phyloP scores from a whole-genome alignment of 257 asterid species.

The Forsythia suspensa region DNA sequence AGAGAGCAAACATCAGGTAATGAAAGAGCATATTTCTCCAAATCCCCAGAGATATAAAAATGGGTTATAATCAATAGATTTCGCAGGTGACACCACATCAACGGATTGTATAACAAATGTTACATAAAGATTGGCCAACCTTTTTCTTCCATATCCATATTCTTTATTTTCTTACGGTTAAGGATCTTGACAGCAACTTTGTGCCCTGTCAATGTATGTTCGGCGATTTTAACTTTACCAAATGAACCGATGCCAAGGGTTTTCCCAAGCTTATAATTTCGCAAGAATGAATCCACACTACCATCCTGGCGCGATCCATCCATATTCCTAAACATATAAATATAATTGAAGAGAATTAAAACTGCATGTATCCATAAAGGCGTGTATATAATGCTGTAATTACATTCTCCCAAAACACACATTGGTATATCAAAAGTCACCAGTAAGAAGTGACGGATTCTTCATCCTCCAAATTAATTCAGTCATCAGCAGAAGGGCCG shows the following conservation, averaged over 20 bases:
- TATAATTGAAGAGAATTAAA: conserved; percentile 4
- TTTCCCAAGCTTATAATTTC: conserved; percentile 55
- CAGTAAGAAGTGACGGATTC: not conserved
- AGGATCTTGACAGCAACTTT: conserved; percentile 57
- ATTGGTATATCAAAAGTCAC: not conserved
- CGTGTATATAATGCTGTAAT: not conserved
- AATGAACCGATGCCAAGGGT: conserved; percentile 61
- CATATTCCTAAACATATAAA: conserved; percentile 49
- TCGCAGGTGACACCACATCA: no score
- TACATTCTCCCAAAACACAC: not conserved
- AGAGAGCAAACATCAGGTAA: not conserved
- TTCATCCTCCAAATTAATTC: conserved; percentile 13
- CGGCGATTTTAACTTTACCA: conserved; percentile 53
- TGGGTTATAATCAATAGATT: not conserved
- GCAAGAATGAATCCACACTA: conserved; percentile 39
- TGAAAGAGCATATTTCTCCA: not conserved
- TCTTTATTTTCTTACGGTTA: conserved; percentile 41
- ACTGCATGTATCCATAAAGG: not conserved
- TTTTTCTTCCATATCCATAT: conserved; percentile 57
- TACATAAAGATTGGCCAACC: conserved; percentile 18
- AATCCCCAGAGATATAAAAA: not conserved
- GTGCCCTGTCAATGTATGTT: conserved; percentile 48
- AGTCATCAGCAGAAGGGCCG: not conserved
- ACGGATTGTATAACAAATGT: conserved; percentile 11
- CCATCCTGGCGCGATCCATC: conserved; percentile 65